Conservation (phyloP, 192 early-diverging fungal genomes). For the Mortierella claussenii region DNA sequence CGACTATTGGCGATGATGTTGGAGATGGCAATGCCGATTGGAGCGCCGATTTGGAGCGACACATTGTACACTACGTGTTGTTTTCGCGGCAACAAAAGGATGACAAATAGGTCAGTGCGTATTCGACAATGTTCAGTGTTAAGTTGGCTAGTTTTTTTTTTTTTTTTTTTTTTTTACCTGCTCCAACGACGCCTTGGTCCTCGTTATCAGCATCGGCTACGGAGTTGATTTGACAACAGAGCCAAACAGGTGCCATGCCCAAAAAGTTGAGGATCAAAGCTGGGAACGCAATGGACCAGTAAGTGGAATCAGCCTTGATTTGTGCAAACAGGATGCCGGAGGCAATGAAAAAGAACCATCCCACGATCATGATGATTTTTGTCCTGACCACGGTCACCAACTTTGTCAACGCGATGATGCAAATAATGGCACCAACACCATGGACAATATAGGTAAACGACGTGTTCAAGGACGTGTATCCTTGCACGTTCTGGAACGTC, state of each 20-base stretch:
- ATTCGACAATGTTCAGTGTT: background rate
- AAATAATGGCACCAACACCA: conserved; percentile 15
- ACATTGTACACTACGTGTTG: conserved; percentile 28
- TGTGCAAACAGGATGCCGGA: conserved; percentile 15
- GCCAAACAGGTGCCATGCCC: conserved; percentile 27
- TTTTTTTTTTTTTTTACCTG: conserved; percentile 14
- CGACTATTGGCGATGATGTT: conserved; percentile 34
- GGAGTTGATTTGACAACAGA: conserved; percentile 24
- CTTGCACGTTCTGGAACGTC: conserved; percentile 12
- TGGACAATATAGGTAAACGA: conserved; percentile 17
- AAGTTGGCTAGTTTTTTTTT: background rate
- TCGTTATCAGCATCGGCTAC: conserved; percentile 27
- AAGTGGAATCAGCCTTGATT: conserved; percentile 10
- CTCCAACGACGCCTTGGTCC: conserved; percentile 33
- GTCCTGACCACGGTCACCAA: conserved; percentile 17
- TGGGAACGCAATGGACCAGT: conserved; percentile 26
- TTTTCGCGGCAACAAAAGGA: background rate
- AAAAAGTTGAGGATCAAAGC: conserved; percentile 22
- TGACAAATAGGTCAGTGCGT: background rate
- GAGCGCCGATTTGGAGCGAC: conserved; percentile 39
- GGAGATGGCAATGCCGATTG: conserved; percentile 46
- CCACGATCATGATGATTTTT: conserved; percentile 18
- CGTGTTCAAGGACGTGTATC: conserved; percentile 8
- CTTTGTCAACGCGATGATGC: conserved; percentile 4
- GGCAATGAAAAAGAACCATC: conserved; percentile 27